Percentiles rank a stretch among this genome's conserved stretches.
These are phyloP conservation scores for Logfia minima DNA, from an alignment of 129 eudicot genomes.

Conservation along the genomic window DNA sequence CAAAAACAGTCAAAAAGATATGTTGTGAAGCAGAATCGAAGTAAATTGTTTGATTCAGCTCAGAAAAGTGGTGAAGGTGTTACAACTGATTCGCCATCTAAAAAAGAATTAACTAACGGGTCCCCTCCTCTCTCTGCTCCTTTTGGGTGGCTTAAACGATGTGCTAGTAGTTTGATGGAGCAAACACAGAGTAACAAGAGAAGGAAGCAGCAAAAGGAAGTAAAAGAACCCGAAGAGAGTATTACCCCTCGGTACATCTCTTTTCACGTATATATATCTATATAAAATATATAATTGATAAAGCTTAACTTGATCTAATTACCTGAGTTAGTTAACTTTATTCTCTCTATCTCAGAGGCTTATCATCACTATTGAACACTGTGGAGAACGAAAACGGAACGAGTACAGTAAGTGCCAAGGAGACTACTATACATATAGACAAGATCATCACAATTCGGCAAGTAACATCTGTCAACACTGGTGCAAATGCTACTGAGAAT, in stretches of 20 bases:
- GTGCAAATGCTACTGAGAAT: constrained; percentile 32
- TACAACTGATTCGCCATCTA: constrained; percentile 31
- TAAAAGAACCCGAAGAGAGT: constrained; percentile 32
- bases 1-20: constrained; percentile 37
- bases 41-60: constrained; percentile 21
- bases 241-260: constrained; percentile 36
- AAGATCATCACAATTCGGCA: constrained; percentile 60
- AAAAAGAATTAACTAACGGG: constrained; percentile 36
- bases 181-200: constrained; percentile 61
- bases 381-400: constrained; percentile 35
- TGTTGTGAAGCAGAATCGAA: constrained; percentile 27
- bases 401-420: constrained; percentile 41
- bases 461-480: constrained; percentile 47
- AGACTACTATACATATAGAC: constrained; percentile 79
- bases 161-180: constrained; percentile 77
- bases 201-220: constrained; percentile 47
- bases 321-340: constrained; percentile 14
- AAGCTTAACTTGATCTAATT: background rate
- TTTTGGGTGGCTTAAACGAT: constrained; percentile 81
- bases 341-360: constrained; percentile 32
- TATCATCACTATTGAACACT: constrained; percentile 28
- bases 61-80: constrained; percentile 35
- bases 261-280: background rate
- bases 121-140: constrained; percentile 67
- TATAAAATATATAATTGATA: background rate